Conservation (phyloP, 2,329 filamentous ascomycete species). For the Ophiostoma piceae region DNA sequence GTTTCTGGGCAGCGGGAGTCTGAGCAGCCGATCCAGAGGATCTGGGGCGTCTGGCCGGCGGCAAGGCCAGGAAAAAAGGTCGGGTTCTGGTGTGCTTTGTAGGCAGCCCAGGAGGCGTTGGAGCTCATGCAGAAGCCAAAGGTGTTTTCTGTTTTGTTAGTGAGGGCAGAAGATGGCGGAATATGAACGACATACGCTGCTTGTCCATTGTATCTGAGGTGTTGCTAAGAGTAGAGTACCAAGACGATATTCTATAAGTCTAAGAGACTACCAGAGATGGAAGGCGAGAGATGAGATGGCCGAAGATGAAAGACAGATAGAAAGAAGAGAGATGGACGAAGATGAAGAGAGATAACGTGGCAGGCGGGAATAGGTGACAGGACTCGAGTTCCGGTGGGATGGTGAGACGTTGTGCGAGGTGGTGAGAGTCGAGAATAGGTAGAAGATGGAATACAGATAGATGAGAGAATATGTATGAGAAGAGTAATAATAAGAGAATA, state of each 20-base stretch:
- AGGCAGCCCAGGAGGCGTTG: constrained; percentile 66
- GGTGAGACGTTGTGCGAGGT: background rate
- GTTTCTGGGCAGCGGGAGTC: constrained; percentile 83
- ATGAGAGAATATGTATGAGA: background rate
- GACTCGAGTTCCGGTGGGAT: background rate
- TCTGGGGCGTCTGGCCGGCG: constrained; percentile 59
- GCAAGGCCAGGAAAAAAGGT: constrained; percentile 65
- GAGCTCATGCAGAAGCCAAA: constrained; percentile 60
- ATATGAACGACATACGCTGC: constrained; percentile 15
- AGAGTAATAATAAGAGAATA: background rate
- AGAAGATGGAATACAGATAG: background rate
- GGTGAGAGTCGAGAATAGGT: background rate
- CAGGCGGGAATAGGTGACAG: background rate
- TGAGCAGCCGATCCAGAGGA: constrained; percentile 81
- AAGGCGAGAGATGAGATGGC: background rate
- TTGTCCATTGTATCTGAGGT: constrained; percentile 15
- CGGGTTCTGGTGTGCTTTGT: constrained; percentile 61
- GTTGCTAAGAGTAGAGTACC: background rate
- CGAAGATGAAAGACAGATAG: background rate
- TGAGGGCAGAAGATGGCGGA: background rate
- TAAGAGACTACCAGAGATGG: background rate
- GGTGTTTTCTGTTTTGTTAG: constrained; percentile 43
- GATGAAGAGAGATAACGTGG: background rate
- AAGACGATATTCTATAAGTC: background rate
- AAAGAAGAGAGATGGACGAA: background rate